phyloP scores from a whole-genome alignment of 352 stramenopile species.

The Thalassiosira mediterranea region DNA sequence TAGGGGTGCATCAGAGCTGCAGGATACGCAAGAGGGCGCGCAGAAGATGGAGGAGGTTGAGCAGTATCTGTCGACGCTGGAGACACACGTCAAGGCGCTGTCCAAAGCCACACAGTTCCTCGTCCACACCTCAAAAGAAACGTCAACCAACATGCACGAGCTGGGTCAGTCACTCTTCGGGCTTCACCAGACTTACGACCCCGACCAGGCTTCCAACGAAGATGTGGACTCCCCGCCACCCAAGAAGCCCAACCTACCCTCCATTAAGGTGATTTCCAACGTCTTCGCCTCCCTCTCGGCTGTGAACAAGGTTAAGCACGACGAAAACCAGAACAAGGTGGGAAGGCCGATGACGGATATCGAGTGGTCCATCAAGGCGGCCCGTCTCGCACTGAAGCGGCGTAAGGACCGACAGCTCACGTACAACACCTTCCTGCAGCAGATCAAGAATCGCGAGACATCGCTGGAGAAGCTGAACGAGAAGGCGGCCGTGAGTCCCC shows the following conservation, averaged over 20 bases:
- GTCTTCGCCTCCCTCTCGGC: conserved; percentile 58
- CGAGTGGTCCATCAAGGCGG: conserved; percentile 47
- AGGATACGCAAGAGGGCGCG: conserved; percentile 54
- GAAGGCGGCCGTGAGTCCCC: conserved; percentile 18
- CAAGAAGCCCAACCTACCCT: conserved; percentile 7
- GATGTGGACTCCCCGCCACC: background rate
- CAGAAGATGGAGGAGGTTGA: conserved; percentile 60
- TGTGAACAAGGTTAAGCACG: conserved; percentile 58
- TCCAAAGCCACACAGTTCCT: conserved; percentile 44
- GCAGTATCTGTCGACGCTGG: conserved; percentile 52
- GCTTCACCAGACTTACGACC: conserved; percentile 47
- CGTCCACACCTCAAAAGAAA: conserved; percentile 48
- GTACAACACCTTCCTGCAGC: conserved; percentile 64
- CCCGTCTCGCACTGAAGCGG: conserved; percentile 57
- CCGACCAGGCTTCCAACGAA: conserved; percentile 48
- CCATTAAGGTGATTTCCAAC: conserved; percentile 53
- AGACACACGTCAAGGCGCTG: conserved; percentile 52
- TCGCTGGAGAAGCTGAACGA: conserved; percentile 46
- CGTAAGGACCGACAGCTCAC: conserved; percentile 58
- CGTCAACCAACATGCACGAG: conserved; percentile 47
- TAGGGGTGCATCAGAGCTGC: conserved; percentile 48
- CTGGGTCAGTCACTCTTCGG: conserved; percentile 56
- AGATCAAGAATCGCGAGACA: conserved; percentile 60
- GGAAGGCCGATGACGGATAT: conserved; percentile 46
- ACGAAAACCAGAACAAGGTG: conserved; percentile 57